phyloP scores from a whole-genome alignment of 2,329 filamentous ascomycete genomes.

The Fusarium sp. region DNA sequence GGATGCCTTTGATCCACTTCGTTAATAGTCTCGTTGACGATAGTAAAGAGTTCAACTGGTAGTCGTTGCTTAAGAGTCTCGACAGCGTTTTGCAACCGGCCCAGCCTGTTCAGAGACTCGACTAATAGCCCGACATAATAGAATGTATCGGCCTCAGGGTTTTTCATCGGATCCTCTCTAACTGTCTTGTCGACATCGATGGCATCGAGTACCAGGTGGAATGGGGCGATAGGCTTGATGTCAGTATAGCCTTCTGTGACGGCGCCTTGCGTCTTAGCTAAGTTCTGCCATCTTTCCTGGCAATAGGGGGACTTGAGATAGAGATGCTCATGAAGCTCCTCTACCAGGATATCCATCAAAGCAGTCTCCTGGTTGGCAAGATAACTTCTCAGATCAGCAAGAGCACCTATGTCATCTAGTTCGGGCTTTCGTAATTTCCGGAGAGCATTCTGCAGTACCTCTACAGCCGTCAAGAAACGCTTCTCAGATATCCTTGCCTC shows the following conservation, averaged over 20 bases:
- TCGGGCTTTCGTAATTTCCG: slow-evolving; percentile 87
- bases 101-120: slow-evolving; percentile 90
- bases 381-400: slow-evolving; percentile 87
- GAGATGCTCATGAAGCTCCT: slow-evolving; percentile 95
- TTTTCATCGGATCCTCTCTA: slow-evolving; percentile 89
- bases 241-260: slow-evolving; percentile 63
- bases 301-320: slow-evolving; percentile 99
- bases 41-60: slow-evolving; percentile 91
- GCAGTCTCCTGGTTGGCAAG: slow-evolving; percentile 92
- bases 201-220: slow-evolving; percentile 69
- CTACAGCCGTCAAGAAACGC: slow-evolving; percentile 90
- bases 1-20: slow-evolving; percentile 95
- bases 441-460: slow-evolving; percentile 88
- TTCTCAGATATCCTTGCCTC: slow-evolving; percentile 97
- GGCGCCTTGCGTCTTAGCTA: slow-evolving; percentile 74
- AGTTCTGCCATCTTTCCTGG: slow-evolving; percentile 91
- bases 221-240: slow-evolving; percentile 61
- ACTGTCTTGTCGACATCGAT: slow-evolving; percentile 72
- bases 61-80: slow-evolving; percentile 92
- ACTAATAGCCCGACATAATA: slow-evolving; percentile 89
- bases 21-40: slow-evolving; percentile 94
- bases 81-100: slow-evolving; percentile 84
- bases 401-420: slow-evolving; percentile 88
- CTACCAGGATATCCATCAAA: slow-evolving; percentile 93
- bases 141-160: slow-evolving; percentile 95